Evolutionary conservation across 2,329 filamentous ascomycete genomes (phyloP).

Genomic region (Bipolaris oryzae): DNA sequence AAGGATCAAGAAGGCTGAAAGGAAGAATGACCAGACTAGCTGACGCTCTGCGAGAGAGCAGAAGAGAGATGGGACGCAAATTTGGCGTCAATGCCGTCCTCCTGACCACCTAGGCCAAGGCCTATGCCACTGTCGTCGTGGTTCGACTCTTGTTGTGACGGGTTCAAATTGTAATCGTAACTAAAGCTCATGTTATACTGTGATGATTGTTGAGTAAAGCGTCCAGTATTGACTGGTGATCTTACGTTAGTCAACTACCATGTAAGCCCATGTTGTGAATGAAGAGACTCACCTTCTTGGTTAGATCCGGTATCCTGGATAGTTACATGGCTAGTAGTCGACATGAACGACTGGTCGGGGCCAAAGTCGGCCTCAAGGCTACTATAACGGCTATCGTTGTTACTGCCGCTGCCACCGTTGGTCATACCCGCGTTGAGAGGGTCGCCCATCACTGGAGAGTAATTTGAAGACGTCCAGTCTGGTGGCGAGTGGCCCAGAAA

Average conservation of each 20-base stretch:
- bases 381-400: slow-evolving; percentile 48
- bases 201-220: slow-evolving; percentile 36
- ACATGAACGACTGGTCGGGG: slow-evolving; percentile 43
- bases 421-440: slow-evolving; percentile 38
- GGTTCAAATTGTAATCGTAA: slow-evolving; percentile 40
- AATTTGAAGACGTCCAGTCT: slow-evolving; percentile 31
- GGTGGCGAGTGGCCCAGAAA: slow-evolving; percentile 69
- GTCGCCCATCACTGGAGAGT: slow-evolving; percentile 40
- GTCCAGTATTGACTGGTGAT: slow-evolving; percentile 43
- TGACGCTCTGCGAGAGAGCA: slow-evolving; percentile 30
- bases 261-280: slow-evolving; percentile 5
- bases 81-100: slow-evolving; percentile 45
- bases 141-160: slow-evolving; percentile 39
- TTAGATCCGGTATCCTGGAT: slow-evolving; percentile 31
- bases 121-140: slow-evolving; percentile 47
- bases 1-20: slow-evolving; percentile 13
- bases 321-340: slow-evolving; percentile 29
- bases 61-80: slow-evolving; percentile 36
- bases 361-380: slow-evolving; percentile 48
- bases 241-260: slow-evolving; percentile 46
- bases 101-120: slow-evolving; percentile 42
- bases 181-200: slow-evolving; percentile 45
- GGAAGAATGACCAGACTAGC: slow-evolving; percentile 15
- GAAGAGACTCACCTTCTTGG: slow-evolving; percentile 40
- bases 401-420: slow-evolving; percentile 46